Evolutionary conservation across 371 early-diverging fungal species (phyloP).

Genomic region (Blakeslea trispora): DNA sequence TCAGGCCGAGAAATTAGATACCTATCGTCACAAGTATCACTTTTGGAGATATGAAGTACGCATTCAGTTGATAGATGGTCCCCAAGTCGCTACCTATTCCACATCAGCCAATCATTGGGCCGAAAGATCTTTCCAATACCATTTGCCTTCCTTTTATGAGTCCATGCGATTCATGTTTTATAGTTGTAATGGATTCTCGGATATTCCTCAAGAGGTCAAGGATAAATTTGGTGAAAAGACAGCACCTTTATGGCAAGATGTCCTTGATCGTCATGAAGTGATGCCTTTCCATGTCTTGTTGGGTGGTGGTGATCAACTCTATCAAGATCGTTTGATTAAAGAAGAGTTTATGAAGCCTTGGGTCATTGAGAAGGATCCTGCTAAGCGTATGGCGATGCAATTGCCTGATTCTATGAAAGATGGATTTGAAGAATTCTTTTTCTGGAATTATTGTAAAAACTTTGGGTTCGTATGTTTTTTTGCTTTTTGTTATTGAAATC

Average conservation of each 20-base stretch:
- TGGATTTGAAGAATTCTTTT: conserved; percentile 69
- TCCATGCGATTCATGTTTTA: conserved; percentile 30
- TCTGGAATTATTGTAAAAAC: conserved; percentile 67
- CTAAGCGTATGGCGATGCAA: conserved; percentile 29
- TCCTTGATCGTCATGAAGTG: conserved; percentile 64
- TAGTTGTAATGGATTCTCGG: conserved; percentile 65
- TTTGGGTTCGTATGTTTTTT: conserved; percentile 50
- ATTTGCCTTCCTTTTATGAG: conserved; percentile 26
- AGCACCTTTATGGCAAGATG: conserved; percentile 75
- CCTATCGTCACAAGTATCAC: conserved; percentile 29
- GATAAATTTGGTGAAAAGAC: conserved; percentile 58
- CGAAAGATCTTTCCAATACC: conserved; percentile 16
- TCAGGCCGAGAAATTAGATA: conserved; percentile 23
- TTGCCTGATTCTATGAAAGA: conserved; percentile 53
- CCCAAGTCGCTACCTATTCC: conserved; percentile 26
- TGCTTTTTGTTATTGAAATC: background rate
- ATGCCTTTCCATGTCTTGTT: conserved; percentile 77
- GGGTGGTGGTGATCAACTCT: conserved; percentile 87
- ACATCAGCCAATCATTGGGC: conserved; percentile 25
- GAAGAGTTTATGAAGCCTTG: conserved; percentile 60
- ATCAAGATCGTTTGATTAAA: conserved; percentile 65
- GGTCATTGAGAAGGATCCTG: conserved; percentile 57
- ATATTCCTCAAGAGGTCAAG: conserved; percentile 54
- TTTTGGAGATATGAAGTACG: conserved; percentile 41
- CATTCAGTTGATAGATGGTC: conserved; percentile 18